Evolutionary conservation across 1,284 basidiomycete species (phyloP).

Genomic region (Ceratobasidium sp.): DNA sequence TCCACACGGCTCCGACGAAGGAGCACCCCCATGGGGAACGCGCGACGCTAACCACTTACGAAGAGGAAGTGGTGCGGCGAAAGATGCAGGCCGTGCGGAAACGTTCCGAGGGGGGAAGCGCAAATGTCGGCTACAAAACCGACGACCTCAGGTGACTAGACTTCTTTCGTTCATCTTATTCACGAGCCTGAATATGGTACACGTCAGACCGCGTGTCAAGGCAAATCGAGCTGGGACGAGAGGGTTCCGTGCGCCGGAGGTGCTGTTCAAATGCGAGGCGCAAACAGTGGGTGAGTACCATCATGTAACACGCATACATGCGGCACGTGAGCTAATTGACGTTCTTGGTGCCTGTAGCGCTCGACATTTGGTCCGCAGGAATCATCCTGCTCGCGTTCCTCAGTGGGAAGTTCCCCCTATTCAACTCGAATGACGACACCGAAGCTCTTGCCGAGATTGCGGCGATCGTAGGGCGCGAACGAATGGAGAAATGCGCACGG

Average conservation of each 20-base stretch:
- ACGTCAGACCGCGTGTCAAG: constrained; percentile 79
- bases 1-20: constrained; percentile 73
- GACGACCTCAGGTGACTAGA: constrained; percentile 67
- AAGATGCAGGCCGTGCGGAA: constrained; percentile 71
- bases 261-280: constrained; percentile 93
- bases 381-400: constrained; percentile 94
- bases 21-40: constrained; percentile 74
- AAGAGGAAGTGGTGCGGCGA: constrained; percentile 60
- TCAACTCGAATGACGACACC: constrained; percentile 93
- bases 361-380: constrained; percentile 97
- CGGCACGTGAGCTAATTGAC: neutral
- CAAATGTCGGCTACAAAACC: constrained; percentile 77
- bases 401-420: constrained; percentile 91
- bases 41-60: constrained; percentile 56
- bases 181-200: neutral
- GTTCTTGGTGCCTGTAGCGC: constrained; percentile 64
- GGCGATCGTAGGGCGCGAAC: constrained; percentile 82
- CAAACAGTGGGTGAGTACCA: constrained; percentile 86
- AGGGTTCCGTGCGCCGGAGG: constrained; percentile 97
- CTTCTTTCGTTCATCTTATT: neutral
- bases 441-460: constrained; percentile 97
- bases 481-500: constrained; percentile 87
- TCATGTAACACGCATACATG: constrained; percentile 1
- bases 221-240: constrained; percentile 97
- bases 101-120: constrained; percentile 62